A percentile compares a stretch with the other conserved stretches of the same genome.
Evolutionary conservation across 192 early-diverging fungal species (phyloP).

Genomic region (Diversispora epigaea): DNA sequence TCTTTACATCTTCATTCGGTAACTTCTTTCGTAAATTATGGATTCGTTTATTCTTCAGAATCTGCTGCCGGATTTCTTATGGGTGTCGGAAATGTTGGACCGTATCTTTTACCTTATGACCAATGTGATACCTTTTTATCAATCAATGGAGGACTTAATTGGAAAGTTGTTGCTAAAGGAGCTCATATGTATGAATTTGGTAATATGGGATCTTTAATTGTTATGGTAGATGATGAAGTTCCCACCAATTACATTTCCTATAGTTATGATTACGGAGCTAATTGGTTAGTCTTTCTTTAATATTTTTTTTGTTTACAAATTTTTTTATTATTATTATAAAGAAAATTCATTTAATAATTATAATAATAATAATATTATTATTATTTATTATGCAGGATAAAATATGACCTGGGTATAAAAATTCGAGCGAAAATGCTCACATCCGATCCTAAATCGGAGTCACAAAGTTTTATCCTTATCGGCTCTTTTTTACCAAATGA

Average conservation of each 20-base stretch:
- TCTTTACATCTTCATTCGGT: conserved; percentile 86
- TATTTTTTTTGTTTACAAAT: background rate
- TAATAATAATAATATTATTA: background rate
- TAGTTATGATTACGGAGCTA: conserved; percentile 75
- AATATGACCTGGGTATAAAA: conserved; percentile 44
- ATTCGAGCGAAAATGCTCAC: conserved; percentile 68
- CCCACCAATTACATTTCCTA: conserved; percentile 62
- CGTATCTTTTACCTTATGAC: conserved; percentile 64
- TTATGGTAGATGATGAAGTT: conserved; percentile 64
- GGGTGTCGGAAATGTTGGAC: conserved; percentile 88
- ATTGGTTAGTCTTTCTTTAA: conserved; percentile 53
- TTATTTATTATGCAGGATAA: conserved; percentile 37
- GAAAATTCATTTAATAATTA: too few relatives aligned
- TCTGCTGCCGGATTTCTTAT: conserved; percentile 82
- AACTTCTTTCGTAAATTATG: conserved; percentile 64
- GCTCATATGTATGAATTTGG: conserved; percentile 84
- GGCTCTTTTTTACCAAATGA: background rate
- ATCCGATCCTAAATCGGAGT: conserved; percentile 79
- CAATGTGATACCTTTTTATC: conserved; percentile 86
- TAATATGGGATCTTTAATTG: conserved; percentile 78
- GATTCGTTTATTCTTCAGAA: conserved; percentile 69
- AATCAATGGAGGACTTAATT: conserved; percentile 78
- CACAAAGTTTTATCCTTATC: conserved; percentile 66
- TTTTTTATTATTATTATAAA: too few relatives aligned
- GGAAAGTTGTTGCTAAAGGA: conserved; percentile 63